Evolutionary conservation across 1,284 basidiomycete genomes (phyloP), one percentile per base, ranked within the genome.

Genomic region (Melampsora larici-populina): DNA sequence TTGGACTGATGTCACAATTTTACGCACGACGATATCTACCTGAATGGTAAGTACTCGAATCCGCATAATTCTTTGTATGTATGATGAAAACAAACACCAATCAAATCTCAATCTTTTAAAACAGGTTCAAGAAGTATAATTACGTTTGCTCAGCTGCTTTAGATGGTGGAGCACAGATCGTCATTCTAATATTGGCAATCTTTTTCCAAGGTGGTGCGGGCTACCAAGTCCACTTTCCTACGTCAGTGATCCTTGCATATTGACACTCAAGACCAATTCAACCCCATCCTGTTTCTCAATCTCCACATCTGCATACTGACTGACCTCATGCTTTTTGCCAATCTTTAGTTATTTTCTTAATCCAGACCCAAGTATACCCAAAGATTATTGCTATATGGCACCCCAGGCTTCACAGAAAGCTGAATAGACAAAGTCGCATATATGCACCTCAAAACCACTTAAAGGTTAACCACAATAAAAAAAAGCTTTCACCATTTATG

Each of bases 21-120:
- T 78, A 67, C 66, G 75, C 75, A 4, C 58, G 68, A n/a, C 69
- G 49, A 70, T 78, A 78, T 40, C 40, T 31, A 26, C 68, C 75
- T 13, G 2, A 24, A 70, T 78, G 75, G 75, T 78, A 63, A 70
- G 51, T 15, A 18, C 29, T 51, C 29, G 3, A 13, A 29, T 46
- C 18, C 40, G 18, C 51, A 21, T 1, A 17, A 55, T n/a, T n/a
- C n/a, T 0, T 29, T 7, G 17, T 24, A 29, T 24, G 29, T 17
- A 29, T 8, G 9, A 29, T 64, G 62, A 64, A 64, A 64, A 33
- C 26, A 29, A 29, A 64, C 5, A 64, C 0, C 31, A 6, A 55
- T 55, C 4, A 55, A 5, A 3, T 55, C 15, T 13, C 18, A 6
- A 17, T 64, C 29, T 26, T 26, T 8, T 36, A 63, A 18, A 24